A percentile compares a stretch with the other conserved stretches of the same genome.
Evolutionary conservation across 2,329 filamentous ascomycete species (phyloP).

Genomic region (Pleoardoris graminearum): DNA sequence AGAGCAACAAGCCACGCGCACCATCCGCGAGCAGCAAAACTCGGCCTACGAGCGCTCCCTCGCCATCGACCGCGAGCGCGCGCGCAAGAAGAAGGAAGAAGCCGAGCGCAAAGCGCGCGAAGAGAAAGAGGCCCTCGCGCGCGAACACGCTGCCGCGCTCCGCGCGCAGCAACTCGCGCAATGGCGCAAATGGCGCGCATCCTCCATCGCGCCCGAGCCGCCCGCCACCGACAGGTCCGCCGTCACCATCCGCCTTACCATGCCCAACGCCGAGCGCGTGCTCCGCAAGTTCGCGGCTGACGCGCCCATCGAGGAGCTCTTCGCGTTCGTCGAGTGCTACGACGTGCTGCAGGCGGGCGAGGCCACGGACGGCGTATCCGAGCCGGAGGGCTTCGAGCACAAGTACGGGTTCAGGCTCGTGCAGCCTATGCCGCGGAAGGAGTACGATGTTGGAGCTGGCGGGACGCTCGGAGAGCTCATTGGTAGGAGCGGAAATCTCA

Average conservation of each 20-base stretch:
- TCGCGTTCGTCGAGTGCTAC: conserved; percentile 94
- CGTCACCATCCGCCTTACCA: conserved; percentile 69
- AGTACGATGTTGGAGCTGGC: conserved; percentile 70
- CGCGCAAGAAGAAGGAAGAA: conserved; percentile 74
- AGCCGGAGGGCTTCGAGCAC: conserved; percentile 74
- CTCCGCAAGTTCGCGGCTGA: conserved; percentile 72
- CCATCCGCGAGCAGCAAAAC: conserved; percentile 84
- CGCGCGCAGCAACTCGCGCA: conserved; percentile 60
- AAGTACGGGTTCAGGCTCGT: conserved; percentile 84
- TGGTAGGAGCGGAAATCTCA: conserved; percentile 81
- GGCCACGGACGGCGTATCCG: conserved; percentile 43
- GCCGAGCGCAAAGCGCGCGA: conserved; percentile 64
- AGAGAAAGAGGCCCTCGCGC: conserved; percentile 68
- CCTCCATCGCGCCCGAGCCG: conserved; percentile 70
- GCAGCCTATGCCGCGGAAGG: conserved; percentile 79
- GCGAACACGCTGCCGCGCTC: conserved; percentile 63
- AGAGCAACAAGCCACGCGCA: conserved; percentile 80
- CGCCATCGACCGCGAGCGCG: conserved; percentile 83
- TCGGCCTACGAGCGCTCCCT: conserved; percentile 91
- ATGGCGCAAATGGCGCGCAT: conserved; percentile 81
- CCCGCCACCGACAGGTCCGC: conserved; percentile 64
- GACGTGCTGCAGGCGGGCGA: conserved; percentile 60
- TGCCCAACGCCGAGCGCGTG: conserved; percentile 71
- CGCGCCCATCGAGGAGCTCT: conserved; percentile 83
- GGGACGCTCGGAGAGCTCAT: conserved; percentile 72